Base-by-base conservation (phyloP, 2,329 filamentous ascomycete species). In the Fusarium falciforme region DNA sequence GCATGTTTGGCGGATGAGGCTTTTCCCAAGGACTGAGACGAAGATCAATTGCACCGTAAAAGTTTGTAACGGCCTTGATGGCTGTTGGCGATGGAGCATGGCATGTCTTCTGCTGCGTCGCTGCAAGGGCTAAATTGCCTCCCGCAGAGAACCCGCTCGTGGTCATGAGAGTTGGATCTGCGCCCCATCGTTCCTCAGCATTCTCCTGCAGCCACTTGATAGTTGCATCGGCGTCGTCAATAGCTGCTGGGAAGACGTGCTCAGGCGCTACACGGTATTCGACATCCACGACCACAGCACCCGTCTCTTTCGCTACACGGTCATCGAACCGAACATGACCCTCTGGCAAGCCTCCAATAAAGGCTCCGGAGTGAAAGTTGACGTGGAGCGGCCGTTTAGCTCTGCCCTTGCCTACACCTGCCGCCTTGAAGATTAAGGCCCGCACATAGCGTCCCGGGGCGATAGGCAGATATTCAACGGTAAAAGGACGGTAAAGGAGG, bases 241-340 rank as follows among this genome's bases (percentile, higher is more conserved):
- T 79, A 5, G 84, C 84, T 1, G 78, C 80, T 0, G 88, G 87
- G 66, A 89, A 89, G 27, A 81, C 79, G 71, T 88, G 80, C 66
- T 88, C 87, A 0, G 87, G 88, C 9, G 86, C 87, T 35, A 88
- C 82, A 2, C 87, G 81, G 71, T 89, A 89, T 20, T 87, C 86
- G 6, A 88, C 82, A 66, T 86, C 86, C 9, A 89, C 80, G 17
- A 85, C 85, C 0, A 87, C 81, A 3, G 85, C 84, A 1, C 83
- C 85, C 0, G 85, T 86, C 40, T 80, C 73, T 17, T 78, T 70
- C 1, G 82, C 82, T 1, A 87, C 68, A 6, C 76, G 68, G 2
- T 78, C 66, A 65, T 83, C 82, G 61, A 84, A 84, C 0, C 71
- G 61, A 2, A 80, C 81, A 27, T 81, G 76, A 7, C 80, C 76